Base-by-base conservation (phyloP, 768 basidiomycete genomes). In the Lactarius sp. region DNA sequence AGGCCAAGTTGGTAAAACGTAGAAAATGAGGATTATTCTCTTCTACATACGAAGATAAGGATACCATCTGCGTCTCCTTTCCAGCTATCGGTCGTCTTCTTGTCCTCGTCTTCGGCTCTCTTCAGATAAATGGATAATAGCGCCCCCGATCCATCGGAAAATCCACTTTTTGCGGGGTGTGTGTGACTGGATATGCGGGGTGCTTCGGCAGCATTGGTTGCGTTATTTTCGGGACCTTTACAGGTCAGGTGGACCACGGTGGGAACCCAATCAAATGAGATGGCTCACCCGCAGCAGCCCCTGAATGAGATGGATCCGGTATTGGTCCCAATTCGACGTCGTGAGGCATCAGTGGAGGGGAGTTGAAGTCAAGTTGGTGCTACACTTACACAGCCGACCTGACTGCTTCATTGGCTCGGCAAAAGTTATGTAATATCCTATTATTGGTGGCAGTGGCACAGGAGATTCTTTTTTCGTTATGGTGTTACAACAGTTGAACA, bases 61-160 rank as follows among this genome's bases (percentile, higher is more conserved):
- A 56, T 56, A 33, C 42, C 55, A 46, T 56, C 27, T 44, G 55
- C 55, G 18, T 56, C 55, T 31, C 41, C 39, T 44, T 55, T 55
- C 54, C 54, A 42, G 57, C 46, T 58, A 9, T 58, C 57, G 5
- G 47, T 49, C 47, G 37, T 59, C 36, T 49, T 51, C 37, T 39
- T 50, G 10, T 59, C 57, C 12, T 59, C 58, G 42, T 51, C 58
- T 27, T 51, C 49, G 3, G 49, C 58, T 37, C 22, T 34, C 18
- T 42, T 22, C 47, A 59, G 36, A 51, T 51, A 51, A 16, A 58
- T 33, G 34, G 49, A 59, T 4, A 49, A 49, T 7, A 59, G 27
- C 2, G 55, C 55, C 12, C 54, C 42, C 6, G 18, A 57, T 36
- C 44, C 44, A n/a, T 55, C 39, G 22, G 54, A 42, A 31, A 42